Base-by-base conservation (phyloP, 2,329 filamentous ascomycete species). In the Hymenoscyphus scutula region DNA sequence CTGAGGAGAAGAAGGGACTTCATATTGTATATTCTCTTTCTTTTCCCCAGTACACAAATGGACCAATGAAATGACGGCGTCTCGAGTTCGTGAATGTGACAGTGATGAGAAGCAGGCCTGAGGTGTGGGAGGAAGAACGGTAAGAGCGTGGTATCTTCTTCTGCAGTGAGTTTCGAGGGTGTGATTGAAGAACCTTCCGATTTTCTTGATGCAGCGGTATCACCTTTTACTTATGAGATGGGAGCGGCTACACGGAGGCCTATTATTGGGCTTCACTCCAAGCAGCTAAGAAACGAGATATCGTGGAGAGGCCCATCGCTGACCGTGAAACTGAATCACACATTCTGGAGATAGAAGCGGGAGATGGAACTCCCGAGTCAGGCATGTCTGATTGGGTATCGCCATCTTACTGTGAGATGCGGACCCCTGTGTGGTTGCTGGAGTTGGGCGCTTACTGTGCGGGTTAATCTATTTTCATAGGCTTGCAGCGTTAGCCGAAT, bases 161-260 rank as follows among this genome's bases (percentile, higher is more conserved):
- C 59, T 64, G 58, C 63, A 38, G 61, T 48, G 45, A 58, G 27
- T 56, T 41, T 55, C 19, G 32, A 37, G 51, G 57, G 53, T 67
- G 67, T 69, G 68, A 68, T 61, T 58, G 59, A 53, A 23, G 29
- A 32, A n/a, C n/a, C n/a, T n/a, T n/a, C n/a, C n/a, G n/a, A n/a
- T n/a, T 60, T 37, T 58, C 58, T 63, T 37, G 53, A 65, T 62
- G 64, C 34, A 65, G 69, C 64, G 63, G 61, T 59, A 30, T 45
- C 53, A 59, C 59, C 57, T 54, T 60, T 65, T 41, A 60, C 64
- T 69, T 69, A 69, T 65, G 61, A 51, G 62, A 64, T 58, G 55
- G 57, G 61, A 69, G 70, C 70, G 69, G 60, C 59, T 68, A 66
- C 63, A 61, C 58, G 60, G 23, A 34, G 66, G 70, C 63, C 69